Evolutionary conservation across 108 stramenopile genomes (phyloP).

Genomic region (Thalassiosira profunda): DNA sequence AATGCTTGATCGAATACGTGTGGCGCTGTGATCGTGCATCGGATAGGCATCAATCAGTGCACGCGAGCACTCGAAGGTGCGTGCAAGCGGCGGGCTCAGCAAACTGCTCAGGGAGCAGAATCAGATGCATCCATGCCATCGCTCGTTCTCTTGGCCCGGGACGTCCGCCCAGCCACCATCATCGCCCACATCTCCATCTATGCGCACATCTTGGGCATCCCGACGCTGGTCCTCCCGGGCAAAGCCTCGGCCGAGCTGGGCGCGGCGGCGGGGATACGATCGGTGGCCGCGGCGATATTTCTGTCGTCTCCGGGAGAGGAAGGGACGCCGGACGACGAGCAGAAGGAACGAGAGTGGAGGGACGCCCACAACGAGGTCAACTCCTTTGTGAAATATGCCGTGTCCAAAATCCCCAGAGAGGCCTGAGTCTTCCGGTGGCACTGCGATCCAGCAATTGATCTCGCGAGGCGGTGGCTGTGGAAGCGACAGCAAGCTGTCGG

Average conservation of each 20-base stretch:
- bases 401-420: constrained; percentile 35
- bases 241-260: constrained; percentile 73
- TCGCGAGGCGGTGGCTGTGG: too few relatives aligned
- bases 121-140: constrained; percentile 18
- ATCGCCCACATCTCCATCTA: constrained; percentile 60
- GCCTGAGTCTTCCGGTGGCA: not conserved
- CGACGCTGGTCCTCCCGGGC: constrained; percentile 62
- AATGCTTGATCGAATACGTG: too few relatives aligned
- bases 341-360: constrained; percentile 9
- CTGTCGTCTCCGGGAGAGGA: constrained; percentile 7
- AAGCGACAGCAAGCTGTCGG: too few relatives aligned
- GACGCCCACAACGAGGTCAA: constrained; percentile 43
- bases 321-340: not conserved
- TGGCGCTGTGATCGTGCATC: too few relatives aligned
- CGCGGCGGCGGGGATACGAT: constrained; percentile 44
- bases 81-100: not conserved
- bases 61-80: constrained; percentile 51
- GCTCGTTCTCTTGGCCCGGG: constrained; percentile 57
- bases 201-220: constrained; percentile 25
- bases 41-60: constrained; percentile 74
- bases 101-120: not conserved
- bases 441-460: not conserved
- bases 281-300: constrained; percentile 58
- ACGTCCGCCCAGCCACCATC: constrained; percentile 71
- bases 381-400: constrained; percentile 48